Conservation (phyloP, 2,329 filamentous ascomycete genomes). For the Aureobasidium pullulans region DNA sequence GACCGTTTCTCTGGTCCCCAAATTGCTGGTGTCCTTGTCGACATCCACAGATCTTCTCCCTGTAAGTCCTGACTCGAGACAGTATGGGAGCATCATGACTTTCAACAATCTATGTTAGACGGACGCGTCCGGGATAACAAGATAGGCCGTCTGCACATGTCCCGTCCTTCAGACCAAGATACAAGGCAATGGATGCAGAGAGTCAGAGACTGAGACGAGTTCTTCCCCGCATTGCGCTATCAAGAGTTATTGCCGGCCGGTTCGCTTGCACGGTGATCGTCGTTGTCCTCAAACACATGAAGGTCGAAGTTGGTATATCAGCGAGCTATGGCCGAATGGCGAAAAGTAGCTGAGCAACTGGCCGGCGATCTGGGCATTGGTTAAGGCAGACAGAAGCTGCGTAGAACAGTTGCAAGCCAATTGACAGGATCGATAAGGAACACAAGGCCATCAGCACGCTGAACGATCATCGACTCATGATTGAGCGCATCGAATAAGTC, state of each 20-base stretch:
- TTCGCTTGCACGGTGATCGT: slow-evolving; percentile 5
- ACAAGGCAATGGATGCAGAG: background rate
- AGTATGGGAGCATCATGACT: background rate
- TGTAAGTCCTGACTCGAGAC: background rate
- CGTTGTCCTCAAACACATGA: background rate
- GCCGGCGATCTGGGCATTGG: background rate
- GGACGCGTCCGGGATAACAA: background rate
- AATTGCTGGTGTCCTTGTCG: no score
- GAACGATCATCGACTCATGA: background rate
- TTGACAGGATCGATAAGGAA: background rate
- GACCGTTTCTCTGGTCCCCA: background rate
- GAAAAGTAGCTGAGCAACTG: background rate
- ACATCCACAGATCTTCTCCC: background rate
- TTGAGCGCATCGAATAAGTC: background rate
- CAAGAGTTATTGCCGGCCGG: background rate
- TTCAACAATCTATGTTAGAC: background rate
- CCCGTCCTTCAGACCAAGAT: background rate
- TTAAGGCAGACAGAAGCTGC: background rate
- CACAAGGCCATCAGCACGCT: no score
- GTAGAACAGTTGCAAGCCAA: background rate
- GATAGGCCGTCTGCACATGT: background rate
- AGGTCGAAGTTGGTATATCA: slow-evolving; percentile 1
- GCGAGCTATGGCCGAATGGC: background rate
- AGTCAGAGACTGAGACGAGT: background rate
- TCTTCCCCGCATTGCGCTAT: slow-evolving; percentile 6